Conservation (phyloP, 805 yeast species). For the Zygosaccharomyces gambellarensis region DNA sequence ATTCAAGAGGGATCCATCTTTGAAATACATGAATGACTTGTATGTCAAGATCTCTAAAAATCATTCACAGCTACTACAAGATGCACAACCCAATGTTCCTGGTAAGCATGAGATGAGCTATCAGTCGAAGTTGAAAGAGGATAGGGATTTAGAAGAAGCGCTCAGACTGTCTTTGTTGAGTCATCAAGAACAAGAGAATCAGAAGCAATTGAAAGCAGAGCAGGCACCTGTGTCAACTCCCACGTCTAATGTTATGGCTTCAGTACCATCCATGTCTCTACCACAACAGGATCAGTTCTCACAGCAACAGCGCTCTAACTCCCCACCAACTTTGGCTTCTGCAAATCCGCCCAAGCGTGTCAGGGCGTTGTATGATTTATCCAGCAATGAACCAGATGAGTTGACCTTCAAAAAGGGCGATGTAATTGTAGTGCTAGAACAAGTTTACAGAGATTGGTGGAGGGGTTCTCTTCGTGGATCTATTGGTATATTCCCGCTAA, state of each 20-base stretch:
- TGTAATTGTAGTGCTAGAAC: constrained; percentile 77
- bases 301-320: background rate
- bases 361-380: constrained; percentile 77
- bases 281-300: constrained; percentile 9
- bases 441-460: constrained; percentile 94
- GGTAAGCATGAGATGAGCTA: constrained; percentile 46
- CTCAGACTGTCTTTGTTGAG: constrained; percentile 69
- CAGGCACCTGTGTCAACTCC: constrained; percentile 19
- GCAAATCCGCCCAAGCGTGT: constrained; percentile 42
- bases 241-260: constrained; percentile 6
- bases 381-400: constrained; percentile 78
- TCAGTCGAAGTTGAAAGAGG: constrained; percentile 54
- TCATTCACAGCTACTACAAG: constrained; percentile 36
- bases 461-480: constrained; percentile 78
- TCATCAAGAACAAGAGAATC: constrained; percentile 28
- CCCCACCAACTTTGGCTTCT: constrained; percentile 5
- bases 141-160: constrained; percentile 73
- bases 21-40: constrained; percentile 63
- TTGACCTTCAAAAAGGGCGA: constrained; percentile 84
- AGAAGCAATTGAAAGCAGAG: constrained; percentile 2
- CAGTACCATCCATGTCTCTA: constrained; percentile 9
- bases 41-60: constrained; percentile 44
- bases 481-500: constrained; percentile 86
- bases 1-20: constrained; percentile 70
- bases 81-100: constrained; percentile 49